Conservation (phyloP, 169 alveolate genomes). For the Plasmodium chabaudi region DNA sequence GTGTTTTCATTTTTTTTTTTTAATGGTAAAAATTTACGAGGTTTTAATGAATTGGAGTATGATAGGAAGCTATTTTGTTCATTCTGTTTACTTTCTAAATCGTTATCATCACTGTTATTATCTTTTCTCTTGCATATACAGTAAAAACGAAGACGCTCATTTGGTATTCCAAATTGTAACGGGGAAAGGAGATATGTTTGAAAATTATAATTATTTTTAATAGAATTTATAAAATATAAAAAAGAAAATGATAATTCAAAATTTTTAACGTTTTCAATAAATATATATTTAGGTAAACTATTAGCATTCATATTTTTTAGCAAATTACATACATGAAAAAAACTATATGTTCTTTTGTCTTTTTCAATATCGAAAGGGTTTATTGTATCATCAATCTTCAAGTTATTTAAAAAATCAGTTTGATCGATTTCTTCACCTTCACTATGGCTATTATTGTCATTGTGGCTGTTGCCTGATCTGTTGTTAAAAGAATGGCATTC, state of each 20-base stretch:
- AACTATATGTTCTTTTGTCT: conserved; percentile 52
- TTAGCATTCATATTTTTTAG: conserved; percentile 17
- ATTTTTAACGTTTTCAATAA: conserved; percentile 70
- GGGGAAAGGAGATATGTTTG: conserved; percentile 66
- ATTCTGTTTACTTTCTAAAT: neutral
- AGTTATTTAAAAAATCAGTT: neutral
- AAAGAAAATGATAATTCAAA: conserved; percentile 62
- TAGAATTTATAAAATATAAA: conserved; percentile 50
- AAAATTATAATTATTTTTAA: conserved; percentile 56
- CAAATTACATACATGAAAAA: conserved; percentile 62
- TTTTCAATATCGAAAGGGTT: conserved; percentile 22
- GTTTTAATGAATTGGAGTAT: conserved; percentile 58
- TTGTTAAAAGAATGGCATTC: too few relatives aligned
- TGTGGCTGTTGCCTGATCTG: too few relatives aligned
- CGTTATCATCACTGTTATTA: neutral
- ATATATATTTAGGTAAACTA: conserved; percentile 63
- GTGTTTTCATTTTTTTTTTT: neutral
- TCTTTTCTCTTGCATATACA: conserved; percentile 53
- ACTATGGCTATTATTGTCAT: too few relatives aligned
- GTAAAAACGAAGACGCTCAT: conserved; percentile 72
- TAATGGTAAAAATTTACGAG: conserved; percentile 23
- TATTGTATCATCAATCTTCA: conserved; percentile 11
- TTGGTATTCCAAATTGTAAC: conserved; percentile 67
- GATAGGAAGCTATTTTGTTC: neutral
- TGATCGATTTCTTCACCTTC: neutral